Percentiles rank a stretch among this genome's conserved stretches.
Conservation (phyloP, 305 asterid species). For the Vinca major region DNA sequence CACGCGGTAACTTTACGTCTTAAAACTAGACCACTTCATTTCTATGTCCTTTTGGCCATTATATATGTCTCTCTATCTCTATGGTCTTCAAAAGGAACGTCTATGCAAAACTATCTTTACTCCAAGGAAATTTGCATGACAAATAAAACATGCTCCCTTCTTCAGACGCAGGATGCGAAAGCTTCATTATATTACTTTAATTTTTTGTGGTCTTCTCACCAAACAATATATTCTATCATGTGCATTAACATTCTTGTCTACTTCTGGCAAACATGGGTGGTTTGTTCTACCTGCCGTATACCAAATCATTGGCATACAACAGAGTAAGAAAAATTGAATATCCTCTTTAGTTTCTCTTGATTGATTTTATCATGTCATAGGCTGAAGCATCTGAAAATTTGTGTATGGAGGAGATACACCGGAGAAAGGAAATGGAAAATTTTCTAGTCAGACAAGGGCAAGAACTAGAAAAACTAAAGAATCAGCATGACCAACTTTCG, state of each 20-base stretch:
- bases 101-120: neutral
- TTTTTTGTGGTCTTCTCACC: neutral
- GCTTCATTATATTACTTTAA: neutral
- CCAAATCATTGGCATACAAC: neutral
- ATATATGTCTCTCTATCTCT: too few relatives aligned
- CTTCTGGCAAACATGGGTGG: conserved; percentile 3
- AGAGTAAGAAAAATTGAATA: neutral
- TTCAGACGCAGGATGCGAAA: too few relatives aligned
- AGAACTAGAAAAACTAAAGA: conserved; percentile 45
- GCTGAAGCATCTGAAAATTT: conserved; percentile 47
- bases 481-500: conserved; percentile 32
- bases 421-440: conserved; percentile 44
- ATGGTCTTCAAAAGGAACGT: neutral
- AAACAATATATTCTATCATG: neutral
- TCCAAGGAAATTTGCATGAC: neutral
- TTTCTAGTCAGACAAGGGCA: conserved; percentile 34
- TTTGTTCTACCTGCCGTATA: too few relatives aligned
- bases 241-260: conserved; percentile 7
- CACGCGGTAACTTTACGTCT: conserved; percentile 3
- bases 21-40: neutral
- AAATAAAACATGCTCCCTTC: too few relatives aligned
- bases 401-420: conserved; percentile 37
- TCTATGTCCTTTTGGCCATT: too few relatives aligned
- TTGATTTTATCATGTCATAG: conserved; percentile 31
- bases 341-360: conserved; percentile 7